Evolutionary conservation across 345 rosid genomes (phyloP).

Genomic region (Balakata baccata): DNA sequence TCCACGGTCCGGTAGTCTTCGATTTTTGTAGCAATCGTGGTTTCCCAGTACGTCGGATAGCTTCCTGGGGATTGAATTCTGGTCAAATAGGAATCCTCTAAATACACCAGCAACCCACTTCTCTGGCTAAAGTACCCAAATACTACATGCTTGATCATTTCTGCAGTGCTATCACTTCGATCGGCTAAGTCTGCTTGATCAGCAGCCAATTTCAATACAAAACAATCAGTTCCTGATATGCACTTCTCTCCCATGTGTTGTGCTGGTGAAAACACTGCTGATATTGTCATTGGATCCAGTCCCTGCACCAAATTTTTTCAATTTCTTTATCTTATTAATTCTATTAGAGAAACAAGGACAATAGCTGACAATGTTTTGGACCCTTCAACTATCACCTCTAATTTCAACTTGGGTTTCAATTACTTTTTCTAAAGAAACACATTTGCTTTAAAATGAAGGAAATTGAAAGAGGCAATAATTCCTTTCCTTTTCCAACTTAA

Average conservation of each 20-base stretch:
- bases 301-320: conserved; percentile 47
- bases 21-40: conserved; percentile 69
- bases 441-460: conserved; percentile 4
- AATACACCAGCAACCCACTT: conserved; percentile 65
- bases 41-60: conserved; percentile 86
- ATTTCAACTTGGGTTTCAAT: neutral
- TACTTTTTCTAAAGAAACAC: neutral
- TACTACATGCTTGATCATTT: conserved; percentile 84
- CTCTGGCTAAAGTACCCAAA: conserved; percentile 94
- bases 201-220: conserved; percentile 72
- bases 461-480: neutral
- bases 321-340: no score
- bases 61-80: conserved; percentile 85
- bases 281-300: conserved; percentile 79
- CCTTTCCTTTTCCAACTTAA: neutral
- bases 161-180: conserved; percentile 79
- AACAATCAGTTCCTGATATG: conserved; percentile 60
- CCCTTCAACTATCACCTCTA: neutral
- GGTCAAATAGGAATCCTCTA: conserved; percentile 66
- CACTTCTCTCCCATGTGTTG: conserved; percentile 85
- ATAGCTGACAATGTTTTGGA: neutral
- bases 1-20: conserved; percentile 71
- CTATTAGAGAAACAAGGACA: neutral
- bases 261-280: conserved; percentile 72
- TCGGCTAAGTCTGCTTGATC: conserved; percentile 65